Conservation (phyloP, 2,329 filamentous ascomycete species). For the Septoria linicola region DNA sequence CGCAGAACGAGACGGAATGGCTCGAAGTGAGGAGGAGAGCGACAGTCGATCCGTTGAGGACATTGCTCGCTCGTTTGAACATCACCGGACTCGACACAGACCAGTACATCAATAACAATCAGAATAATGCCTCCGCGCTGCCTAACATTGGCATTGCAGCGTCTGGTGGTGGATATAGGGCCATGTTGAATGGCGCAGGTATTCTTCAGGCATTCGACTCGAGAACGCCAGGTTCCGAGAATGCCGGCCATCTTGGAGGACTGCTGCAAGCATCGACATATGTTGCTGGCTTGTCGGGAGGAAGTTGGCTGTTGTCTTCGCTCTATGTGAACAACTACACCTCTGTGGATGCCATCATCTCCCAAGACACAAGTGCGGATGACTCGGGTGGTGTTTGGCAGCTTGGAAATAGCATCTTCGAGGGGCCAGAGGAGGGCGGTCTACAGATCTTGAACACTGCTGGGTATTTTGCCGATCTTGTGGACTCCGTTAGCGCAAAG, state of each 20-base stretch:
- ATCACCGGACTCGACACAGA: slow-evolving; percentile 78
- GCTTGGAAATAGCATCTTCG: slow-evolving; percentile 61
- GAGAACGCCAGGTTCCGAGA: slow-evolving; percentile 63
- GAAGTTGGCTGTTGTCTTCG: slow-evolving; percentile 81
- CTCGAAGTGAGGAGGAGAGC: slow-evolving; percentile 67
- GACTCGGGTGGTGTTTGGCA: slow-evolving; percentile 55
- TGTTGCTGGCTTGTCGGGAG: slow-evolving; percentile 75
- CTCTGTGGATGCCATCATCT: slow-evolving; percentile 59
- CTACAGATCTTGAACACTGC: slow-evolving; percentile 56
- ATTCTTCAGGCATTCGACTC: slow-evolving; percentile 75
- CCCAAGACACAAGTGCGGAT: slow-evolving; percentile 32
- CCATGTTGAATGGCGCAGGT: slow-evolving; percentile 81
- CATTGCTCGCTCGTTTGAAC: slow-evolving; percentile 68
- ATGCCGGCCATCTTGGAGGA: slow-evolving; percentile 70
- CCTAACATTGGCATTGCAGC: slow-evolving; percentile 74
- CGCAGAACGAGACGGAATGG: slow-evolving; percentile 71
- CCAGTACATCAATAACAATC: slow-evolving; percentile 64
- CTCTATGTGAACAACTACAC: slow-evolving; percentile 77
- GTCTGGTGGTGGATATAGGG: slow-evolving; percentile 82
- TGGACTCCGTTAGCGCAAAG: slow-evolving; percentile 61
- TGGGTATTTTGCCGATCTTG: slow-evolving; percentile 63
- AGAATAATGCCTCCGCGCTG: slow-evolving; percentile 56
- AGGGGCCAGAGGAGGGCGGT: slow-evolving; percentile 53
- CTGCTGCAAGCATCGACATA: slow-evolving; percentile 80
- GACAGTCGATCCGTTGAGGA: slow-evolving; percentile 71